A percentile compares a stretch with the other conserved stretches of the same genome.
These are phyloP conservation scores for Blastocystis sp. DNA, from an alignment of 352 stramenopile species.

Conservation along the genomic window DNA sequence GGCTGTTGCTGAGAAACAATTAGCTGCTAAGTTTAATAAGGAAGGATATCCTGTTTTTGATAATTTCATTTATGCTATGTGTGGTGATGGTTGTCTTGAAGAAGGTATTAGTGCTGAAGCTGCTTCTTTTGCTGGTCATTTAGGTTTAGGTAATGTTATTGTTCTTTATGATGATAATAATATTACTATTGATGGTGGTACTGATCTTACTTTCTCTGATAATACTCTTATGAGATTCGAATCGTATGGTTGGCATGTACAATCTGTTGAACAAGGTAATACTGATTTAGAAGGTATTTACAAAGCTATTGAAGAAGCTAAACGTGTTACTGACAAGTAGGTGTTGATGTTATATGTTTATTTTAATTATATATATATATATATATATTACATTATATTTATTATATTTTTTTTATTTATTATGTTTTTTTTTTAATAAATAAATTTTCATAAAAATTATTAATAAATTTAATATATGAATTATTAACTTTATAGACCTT, in stretches of 20 bases:
- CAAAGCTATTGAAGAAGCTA: constrained; percentile 71
- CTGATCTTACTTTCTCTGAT: constrained; percentile 83
- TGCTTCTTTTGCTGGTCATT: constrained; percentile 79
- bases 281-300: constrained; percentile 69
- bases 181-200: constrained; percentile 94
- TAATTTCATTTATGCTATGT: constrained; percentile 96
- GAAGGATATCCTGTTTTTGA: constrained; percentile 75
- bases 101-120: constrained; percentile 85
- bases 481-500: too few relatives aligned
- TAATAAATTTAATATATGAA: too few relatives aligned
- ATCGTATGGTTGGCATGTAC: constrained; percentile 89
- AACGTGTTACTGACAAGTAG: constrained; percentile 72
- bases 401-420: too few relatives aligned
- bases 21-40: constrained; percentile 91
- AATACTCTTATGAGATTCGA: constrained; percentile 89
- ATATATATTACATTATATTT: too few relatives aligned
- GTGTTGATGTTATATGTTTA: constrained; percentile 74
- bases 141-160: constrained; percentile 90
- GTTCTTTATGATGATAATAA: constrained; percentile 98
- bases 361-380: constrained; percentile 70
- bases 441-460: too few relatives aligned
- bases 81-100: constrained; percentile 90
- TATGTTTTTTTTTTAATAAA: too few relatives aligned
- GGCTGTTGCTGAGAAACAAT: constrained; percentile 82
- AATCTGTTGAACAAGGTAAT: constrained; percentile 75